These are phyloP conservation scores for Quercus glauca DNA, from an alignment of 306 rosid species.

Conservation along the genomic window DNA sequence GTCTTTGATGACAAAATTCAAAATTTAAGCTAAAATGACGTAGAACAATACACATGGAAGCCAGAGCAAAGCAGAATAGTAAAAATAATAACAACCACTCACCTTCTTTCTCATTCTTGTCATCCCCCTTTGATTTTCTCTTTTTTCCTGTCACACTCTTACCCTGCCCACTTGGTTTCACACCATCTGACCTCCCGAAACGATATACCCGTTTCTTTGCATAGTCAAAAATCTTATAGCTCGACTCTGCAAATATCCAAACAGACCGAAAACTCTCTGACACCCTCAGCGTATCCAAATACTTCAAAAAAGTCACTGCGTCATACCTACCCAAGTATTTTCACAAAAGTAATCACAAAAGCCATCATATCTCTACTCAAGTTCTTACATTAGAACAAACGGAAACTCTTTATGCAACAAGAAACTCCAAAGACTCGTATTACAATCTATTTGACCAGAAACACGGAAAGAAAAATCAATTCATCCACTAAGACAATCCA, in stretches of 20 bases:
- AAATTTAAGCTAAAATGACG: conserved; percentile 4
- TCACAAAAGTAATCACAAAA: conserved; percentile 28
- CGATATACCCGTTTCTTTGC: conserved; percentile 92
- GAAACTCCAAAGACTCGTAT: no score
- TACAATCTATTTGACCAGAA: no score
- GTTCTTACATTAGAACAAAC: no score
- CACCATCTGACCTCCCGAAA: conserved; percentile 61
- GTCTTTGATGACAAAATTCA: conserved; percentile 7
- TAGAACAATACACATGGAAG: background rate
- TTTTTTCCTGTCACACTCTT: conserved; percentile 56
- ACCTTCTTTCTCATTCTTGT: conserved; percentile 55
- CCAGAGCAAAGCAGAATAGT: background rate
- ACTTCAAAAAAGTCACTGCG: conserved; percentile 88
- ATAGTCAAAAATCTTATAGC: conserved; percentile 85
- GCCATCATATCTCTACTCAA: background rate
- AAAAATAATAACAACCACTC: conserved; percentile 10
- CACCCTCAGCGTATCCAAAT: conserved; percentile 87
- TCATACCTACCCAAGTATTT: conserved; percentile 65
- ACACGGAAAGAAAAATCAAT: background rate
- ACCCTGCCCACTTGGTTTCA: conserved; percentile 34
- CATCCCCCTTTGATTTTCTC: conserved; percentile 57
- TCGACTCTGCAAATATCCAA: conserved; percentile 97
- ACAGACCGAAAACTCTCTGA: conserved; percentile 93
- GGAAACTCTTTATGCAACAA: no score
- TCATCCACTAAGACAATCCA: background rate